Conservation (phyloP, 306 rosid genomes). For the Rubus parviflorus region DNA sequence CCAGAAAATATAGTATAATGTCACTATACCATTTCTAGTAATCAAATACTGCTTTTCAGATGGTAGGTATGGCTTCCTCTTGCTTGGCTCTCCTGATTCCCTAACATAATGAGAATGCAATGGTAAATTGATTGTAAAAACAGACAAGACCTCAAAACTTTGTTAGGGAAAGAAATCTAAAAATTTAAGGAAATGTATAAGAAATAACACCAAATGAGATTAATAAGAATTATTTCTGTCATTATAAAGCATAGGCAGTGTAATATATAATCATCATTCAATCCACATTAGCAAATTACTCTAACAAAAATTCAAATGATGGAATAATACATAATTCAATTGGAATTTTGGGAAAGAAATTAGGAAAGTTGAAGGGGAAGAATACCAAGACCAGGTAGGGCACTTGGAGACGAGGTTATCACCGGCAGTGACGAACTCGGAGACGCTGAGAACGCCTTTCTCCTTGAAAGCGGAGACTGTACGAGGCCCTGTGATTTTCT, state of each 20-base stretch:
- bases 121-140: no score
- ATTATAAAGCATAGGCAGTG: neutral
- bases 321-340: neutral
- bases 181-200: neutral
- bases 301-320: neutral
- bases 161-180: neutral
- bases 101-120: constrained; percentile 35
- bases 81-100: constrained; percentile 93
- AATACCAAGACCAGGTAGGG: constrained; percentile 99
- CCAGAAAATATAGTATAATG: neutral
- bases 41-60: constrained; percentile 81
- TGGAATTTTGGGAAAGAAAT: neutral
- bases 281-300: neutral
- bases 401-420: constrained; percentile 98
- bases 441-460: constrained; percentile 94
- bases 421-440: constrained; percentile 84
- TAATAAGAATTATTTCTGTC: neutral
- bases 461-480: constrained; percentile 97
- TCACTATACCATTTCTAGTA: constrained; percentile 75
- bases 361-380: neutral
- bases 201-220: neutral
- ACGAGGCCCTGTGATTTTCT: constrained; percentile 90
- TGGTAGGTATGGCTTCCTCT: constrained; percentile 90
- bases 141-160: neutral
- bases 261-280: neutral